Evolutionary conservation across 225 moss, liverwort and hornwort species (phyloP), one percentile per base, ranked within the genome.

Genomic region (Asterella californica): DNA sequence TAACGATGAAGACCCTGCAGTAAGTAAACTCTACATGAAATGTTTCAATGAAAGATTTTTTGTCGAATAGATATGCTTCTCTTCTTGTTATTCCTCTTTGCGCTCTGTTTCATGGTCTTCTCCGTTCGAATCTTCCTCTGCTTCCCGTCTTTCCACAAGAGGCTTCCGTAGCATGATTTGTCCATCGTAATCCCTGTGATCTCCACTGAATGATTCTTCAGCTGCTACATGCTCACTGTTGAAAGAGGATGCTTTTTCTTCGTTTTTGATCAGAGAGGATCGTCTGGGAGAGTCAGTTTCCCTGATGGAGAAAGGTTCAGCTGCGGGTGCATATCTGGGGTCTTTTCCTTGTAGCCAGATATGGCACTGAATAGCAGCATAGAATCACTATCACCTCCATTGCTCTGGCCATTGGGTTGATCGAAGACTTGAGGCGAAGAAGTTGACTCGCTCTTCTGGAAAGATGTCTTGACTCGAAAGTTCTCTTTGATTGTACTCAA

Each of bases 401-500:
- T n/a, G n/a, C n/a, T n/a, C n/a, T n/a, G n/a, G n/a, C n/a, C n/a
- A n/a, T n/a, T n/a, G n/a, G n/a, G n/a, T n/a, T n/a, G n/a, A n/a
- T n/a, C n/a, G n/a, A 71, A 60, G 29, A 74, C 52, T 27, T 74
- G 33, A 19, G 85, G 75, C 69, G 81, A 79, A 0, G 79, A 78
- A n/a, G n/a, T n/a, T 6, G 78, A 36, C 70, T 82, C 85, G 70
- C 27, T 85, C 79, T 80, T 82, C 59, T 85, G 85, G 65, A 85
- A 82, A 22, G 82, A 34, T 29, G 82, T 82, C 72, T 82, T 82
- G 10, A 85, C 85, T 32, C 79, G 64, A 32, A 82, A 55, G 75
- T 82, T 85, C 45, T 85, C 85, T 65, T 85, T 85, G 71, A 85
- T 82, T 73, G 85, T 72, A 79, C 82, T 85, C 70, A 85, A 65